Conservation (phyloP, 108 stramenopile species). For the Skeletonema grethae region DNA sequence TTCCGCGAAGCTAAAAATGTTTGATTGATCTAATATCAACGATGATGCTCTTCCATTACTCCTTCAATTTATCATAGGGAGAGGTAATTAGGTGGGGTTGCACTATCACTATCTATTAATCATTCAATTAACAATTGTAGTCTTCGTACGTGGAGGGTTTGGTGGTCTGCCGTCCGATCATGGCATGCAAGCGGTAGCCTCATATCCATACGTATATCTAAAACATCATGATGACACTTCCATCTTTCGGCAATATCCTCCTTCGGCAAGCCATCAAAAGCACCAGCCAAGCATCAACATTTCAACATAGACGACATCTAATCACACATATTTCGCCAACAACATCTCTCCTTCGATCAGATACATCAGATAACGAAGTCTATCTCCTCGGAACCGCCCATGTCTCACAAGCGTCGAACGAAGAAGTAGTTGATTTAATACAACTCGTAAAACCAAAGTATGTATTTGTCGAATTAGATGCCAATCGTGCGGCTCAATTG, state of each 20-base stretch:
- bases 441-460: conserved; percentile 11
- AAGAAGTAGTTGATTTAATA: conserved; percentile 8
- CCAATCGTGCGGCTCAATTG: conserved; percentile 1
- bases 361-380: conserved; percentile 23
- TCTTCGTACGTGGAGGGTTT: no score
- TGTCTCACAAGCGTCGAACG: conserved; percentile 6
- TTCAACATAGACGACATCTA: neutral
- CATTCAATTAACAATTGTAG: no score
- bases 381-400: conserved; percentile 38
- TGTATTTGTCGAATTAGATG: conserved; percentile 26
- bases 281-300: neutral
- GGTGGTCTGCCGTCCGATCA: no score
- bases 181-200: no score
- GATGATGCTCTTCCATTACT: no score
- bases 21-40: no score
- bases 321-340: conserved; percentile 25
- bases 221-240: neutral
- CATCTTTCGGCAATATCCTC: neutral
- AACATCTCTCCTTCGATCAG: conserved; percentile 20
- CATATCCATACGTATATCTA: no score
- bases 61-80: no score
- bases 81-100: no score
- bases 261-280: neutral
- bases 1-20: no score
- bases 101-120: no score